Percentiles rank a stretch among this genome's conserved stretches.
phyloP scores from a whole-genome alignment of 2,329 filamentous ascomycete species.

The Elsinoe necatrix region DNA sequence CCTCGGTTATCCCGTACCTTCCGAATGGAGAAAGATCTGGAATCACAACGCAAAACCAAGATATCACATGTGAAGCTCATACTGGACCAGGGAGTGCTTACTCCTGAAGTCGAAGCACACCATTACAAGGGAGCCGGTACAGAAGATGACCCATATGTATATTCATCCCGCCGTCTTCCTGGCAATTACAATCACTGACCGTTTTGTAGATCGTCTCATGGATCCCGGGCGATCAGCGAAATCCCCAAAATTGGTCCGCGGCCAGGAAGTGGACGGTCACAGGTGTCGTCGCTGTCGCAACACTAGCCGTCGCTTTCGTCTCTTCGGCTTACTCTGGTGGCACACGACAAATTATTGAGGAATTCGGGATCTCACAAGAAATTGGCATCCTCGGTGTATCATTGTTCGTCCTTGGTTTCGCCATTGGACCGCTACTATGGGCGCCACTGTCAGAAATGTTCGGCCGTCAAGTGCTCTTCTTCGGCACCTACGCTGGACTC shows the following conservation, averaged over 20 bases:
- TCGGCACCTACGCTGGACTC: constrained; percentile 30
- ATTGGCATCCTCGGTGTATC: constrained; percentile 55
- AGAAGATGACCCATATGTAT: constrained; percentile 52
- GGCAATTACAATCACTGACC: not conserved
- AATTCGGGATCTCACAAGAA: constrained; percentile 47
- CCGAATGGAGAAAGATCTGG: constrained; percentile 25
- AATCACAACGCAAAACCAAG: constrained; percentile 23
- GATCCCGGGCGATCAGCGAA: constrained; percentile 56
- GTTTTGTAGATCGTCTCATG: constrained; percentile 49
- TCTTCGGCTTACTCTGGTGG: constrained; percentile 60
- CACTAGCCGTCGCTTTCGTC: constrained; percentile 60
- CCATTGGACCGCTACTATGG: constrained; percentile 52
- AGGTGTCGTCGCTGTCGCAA: constrained; percentile 54
- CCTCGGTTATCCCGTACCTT: not conserved
- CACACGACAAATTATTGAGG: constrained; percentile 43
- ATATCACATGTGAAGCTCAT: constrained; percentile 28
- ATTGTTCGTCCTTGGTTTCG: constrained; percentile 56
- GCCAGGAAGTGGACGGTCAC: constrained; percentile 59
- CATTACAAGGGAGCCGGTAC: constrained; percentile 46
- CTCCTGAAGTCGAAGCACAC: constrained; percentile 28
- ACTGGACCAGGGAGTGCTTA: constrained; percentile 28
- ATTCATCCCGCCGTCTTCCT: not conserved
- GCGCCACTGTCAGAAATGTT: constrained; percentile 55
- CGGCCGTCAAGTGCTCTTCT: constrained; percentile 36
- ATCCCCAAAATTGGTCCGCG: constrained; percentile 53